phyloP scores from a whole-genome alignment of 2,329 filamentous ascomycete species.

The Aspergillus aculeatus region DNA sequence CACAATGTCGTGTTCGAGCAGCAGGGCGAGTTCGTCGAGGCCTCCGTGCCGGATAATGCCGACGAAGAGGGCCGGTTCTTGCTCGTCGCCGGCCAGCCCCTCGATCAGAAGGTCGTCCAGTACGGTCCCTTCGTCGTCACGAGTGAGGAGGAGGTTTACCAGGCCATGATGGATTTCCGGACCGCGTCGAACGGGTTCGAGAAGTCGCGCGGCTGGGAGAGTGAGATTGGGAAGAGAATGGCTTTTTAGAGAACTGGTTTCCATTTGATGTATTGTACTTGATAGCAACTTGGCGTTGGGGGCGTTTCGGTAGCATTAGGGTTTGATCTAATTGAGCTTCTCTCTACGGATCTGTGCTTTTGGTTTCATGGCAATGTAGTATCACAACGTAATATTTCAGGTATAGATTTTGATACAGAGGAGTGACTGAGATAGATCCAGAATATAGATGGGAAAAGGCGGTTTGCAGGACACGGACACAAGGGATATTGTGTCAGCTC shows the following conservation, averaged over 20 bases:
- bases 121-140: conserved; percentile 83
- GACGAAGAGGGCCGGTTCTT: conserved; percentile 56
- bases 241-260: conserved; percentile 25
- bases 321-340: background rate
- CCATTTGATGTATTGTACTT: background rate
- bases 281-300: conserved; percentile 4
- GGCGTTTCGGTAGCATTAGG: background rate
- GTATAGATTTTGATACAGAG: background rate
- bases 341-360: background rate
- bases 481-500: background rate
- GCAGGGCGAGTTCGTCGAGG: conserved; percentile 71
- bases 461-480: background rate
- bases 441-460: background rate
- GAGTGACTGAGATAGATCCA: background rate
- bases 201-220: conserved; percentile 73
- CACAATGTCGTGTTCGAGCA: conserved; percentile 88
- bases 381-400: background rate
- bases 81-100: conserved; percentile 73
- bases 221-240: conserved; percentile 83
- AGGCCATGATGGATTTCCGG: conserved; percentile 75
- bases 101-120: conserved; percentile 78
- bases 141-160: conserved; percentile 68
- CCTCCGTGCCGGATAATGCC: conserved; percentile 66
- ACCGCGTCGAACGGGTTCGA: conserved; percentile 75
- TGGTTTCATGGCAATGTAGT: background rate